phyloP scores from a whole-genome alignment of 2,329 filamentous ascomycete species.

The Arthrobotrys pseudoclavata region DNA sequence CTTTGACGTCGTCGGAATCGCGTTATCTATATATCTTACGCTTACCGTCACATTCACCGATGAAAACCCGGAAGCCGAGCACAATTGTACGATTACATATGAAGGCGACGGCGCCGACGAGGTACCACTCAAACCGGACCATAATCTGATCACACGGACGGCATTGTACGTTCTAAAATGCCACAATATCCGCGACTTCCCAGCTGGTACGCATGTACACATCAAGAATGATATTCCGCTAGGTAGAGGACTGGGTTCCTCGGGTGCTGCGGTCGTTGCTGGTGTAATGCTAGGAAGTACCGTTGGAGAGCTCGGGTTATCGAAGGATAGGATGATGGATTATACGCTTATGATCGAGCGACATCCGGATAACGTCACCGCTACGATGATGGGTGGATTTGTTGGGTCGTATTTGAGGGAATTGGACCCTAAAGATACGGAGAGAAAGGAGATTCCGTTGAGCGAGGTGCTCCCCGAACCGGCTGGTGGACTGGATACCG shows the following conservation, averaged over 20 bases:
- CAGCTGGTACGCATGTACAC: conserved; percentile 87
- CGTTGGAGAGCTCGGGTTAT: conserved; percentile 82
- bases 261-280: conserved; percentile 92
- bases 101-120: conserved; percentile 80
- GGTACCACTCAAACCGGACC: conserved; percentile 85
- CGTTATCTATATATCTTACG: conserved; percentile 93
- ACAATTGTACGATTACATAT: conserved; percentile 92
- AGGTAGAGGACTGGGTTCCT: conserved; percentile 92
- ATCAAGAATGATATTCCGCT: conserved; percentile 96
- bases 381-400: conserved; percentile 94
- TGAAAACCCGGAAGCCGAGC: conserved; percentile 71
- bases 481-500: conserved; percentile 91
- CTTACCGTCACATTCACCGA: conserved; percentile 78
- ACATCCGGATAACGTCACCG: conserved; percentile 94
- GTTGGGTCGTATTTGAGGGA: conserved; percentile 97
- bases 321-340: conserved; percentile 87
- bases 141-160: conserved; percentile 93
- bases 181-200: conserved; percentile 87
- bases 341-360: conserved; percentile 98
- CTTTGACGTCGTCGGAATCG: conserved; percentile 97
- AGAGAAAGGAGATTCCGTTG: conserved; percentile 91
- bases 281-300: conserved; percentile 94
- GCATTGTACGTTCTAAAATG: conserved; percentile 95
- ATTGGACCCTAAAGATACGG: conserved; percentile 86
- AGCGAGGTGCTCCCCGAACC: conserved; percentile 92